Percentiles rank a stretch among this genome's conserved stretches.
Evolutionary conservation across 192 early-diverging fungal species (phyloP).

Genomic region (Coemansia sp.): DNA sequence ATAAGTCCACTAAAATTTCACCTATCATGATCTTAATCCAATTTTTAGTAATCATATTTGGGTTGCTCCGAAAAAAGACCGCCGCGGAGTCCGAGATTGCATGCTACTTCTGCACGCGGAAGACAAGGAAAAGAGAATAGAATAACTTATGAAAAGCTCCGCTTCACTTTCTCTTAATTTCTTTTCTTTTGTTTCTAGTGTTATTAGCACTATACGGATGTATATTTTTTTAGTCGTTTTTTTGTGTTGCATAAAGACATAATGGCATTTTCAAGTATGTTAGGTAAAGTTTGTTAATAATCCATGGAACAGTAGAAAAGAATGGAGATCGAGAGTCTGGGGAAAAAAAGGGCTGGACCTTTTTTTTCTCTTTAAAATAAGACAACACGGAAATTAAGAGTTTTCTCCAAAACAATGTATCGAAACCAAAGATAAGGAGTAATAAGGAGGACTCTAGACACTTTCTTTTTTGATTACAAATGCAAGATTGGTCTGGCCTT

Average conservation of each 20-base stretch:
- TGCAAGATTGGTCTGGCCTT: background rate
- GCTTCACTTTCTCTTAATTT: background rate
- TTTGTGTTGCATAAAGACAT: background rate
- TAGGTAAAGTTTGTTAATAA: background rate
- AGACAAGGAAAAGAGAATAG: background rate
- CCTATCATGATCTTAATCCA: background rate
- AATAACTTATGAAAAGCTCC: background rate
- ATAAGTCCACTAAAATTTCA: too few relatives aligned
- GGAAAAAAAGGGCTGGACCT: background rate
- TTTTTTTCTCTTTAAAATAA: background rate
- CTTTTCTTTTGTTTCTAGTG: background rate
- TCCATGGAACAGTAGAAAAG: background rate
- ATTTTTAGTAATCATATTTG: background rate
- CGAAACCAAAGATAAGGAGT: background rate
- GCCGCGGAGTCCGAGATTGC: background rate
- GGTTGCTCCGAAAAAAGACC: background rate
- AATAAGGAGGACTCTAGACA: conserved; percentile 3
- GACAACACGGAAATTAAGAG: background rate
- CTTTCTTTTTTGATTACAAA: background rate
- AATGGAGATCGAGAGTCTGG: background rate
- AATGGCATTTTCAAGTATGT: background rate
- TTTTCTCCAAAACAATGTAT: background rate
- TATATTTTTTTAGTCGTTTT: background rate
- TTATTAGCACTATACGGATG: background rate
- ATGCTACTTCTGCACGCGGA: background rate